These are phyloP conservation scores for Globisporangium paroecandrum DNA, from an alignment of 352 stramenopile genomes.

Conservation along the genomic window DNA sequence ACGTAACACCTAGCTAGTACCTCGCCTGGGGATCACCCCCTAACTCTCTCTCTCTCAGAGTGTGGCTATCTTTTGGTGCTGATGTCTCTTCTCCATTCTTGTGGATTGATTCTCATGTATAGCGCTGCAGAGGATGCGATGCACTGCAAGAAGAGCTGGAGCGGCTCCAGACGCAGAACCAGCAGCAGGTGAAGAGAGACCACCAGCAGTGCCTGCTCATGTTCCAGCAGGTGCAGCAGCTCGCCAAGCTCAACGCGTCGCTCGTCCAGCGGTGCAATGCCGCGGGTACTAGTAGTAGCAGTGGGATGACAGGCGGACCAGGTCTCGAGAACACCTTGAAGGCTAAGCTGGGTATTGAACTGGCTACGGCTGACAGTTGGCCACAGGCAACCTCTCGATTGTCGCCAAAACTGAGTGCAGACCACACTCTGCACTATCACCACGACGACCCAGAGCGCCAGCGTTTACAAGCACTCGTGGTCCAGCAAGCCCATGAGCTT, in stretches of 20 bases:
- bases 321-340: neutral
- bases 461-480: slow-evolving; percentile 32
- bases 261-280: slow-evolving; percentile 7
- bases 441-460: slow-evolving; percentile 13
- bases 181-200: slow-evolving; percentile 28
- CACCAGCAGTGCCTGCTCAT: slow-evolving; percentile 37
- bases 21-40: neutral
- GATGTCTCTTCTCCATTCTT: neutral
- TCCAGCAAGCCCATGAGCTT: slow-evolving; percentile 39
- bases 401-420: neutral
- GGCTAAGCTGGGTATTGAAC: neutral
- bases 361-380: neutral
- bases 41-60: neutral
- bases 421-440: neutral
- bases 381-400: too few relatives aligned
- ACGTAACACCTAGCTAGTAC: neutral
- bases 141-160: slow-evolving; percentile 19
- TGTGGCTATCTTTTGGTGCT: too few relatives aligned
- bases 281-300: neutral
- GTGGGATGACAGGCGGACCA: neutral
- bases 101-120: neutral
- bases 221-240: slow-evolving; percentile 43
- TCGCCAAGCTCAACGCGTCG: slow-evolving; percentile 35
- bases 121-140: slow-evolving; percentile 19
- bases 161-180: slow-evolving; percentile 16